Conservation (phyloP, 2,329 filamentous ascomycete genomes). For the Talaromyces sp. region DNA sequence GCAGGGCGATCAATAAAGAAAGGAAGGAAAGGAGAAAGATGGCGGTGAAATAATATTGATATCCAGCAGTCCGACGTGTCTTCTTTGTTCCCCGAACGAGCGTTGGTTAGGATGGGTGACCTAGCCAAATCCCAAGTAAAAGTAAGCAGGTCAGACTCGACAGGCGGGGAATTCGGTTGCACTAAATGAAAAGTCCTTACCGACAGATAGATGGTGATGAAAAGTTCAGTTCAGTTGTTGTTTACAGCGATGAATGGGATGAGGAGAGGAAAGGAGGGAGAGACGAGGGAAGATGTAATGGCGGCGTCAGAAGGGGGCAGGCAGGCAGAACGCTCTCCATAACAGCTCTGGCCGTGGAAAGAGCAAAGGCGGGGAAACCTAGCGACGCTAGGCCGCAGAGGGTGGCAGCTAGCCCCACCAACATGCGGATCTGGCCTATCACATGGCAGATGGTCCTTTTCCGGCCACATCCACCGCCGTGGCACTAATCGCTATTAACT, state of each 20-base stretch:
- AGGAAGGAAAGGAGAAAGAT: background rate
- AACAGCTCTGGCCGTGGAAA: background rate
- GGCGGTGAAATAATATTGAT: background rate
- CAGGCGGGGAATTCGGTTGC: background rate
- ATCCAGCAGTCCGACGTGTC: background rate
- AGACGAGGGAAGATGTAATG: slow-evolving; percentile 6
- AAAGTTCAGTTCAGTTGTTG: background rate
- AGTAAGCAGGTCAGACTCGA: background rate
- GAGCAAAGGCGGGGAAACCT: background rate
- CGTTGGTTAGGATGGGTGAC: background rate
- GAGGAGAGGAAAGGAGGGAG: background rate
- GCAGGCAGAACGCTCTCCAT: background rate
- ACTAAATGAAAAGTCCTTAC: background rate
- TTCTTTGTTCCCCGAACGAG: background rate
- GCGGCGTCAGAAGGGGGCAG: slow-evolving; percentile 1
- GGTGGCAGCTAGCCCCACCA: background rate
- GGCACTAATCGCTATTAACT: background rate
- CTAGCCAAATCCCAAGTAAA: background rate
- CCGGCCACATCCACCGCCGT: background rate
- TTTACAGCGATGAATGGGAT: background rate
- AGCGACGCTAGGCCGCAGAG: background rate
- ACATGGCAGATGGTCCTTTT: background rate
- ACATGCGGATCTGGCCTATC: background rate
- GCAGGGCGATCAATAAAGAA: background rate
- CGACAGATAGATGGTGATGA: slow-evolving; percentile 6